A percentile compares a stretch with the other conserved stretches of the same genome.
Conservation (phyloP, 805 yeast genomes). For the Nakazawaea ambrosiae region DNA sequence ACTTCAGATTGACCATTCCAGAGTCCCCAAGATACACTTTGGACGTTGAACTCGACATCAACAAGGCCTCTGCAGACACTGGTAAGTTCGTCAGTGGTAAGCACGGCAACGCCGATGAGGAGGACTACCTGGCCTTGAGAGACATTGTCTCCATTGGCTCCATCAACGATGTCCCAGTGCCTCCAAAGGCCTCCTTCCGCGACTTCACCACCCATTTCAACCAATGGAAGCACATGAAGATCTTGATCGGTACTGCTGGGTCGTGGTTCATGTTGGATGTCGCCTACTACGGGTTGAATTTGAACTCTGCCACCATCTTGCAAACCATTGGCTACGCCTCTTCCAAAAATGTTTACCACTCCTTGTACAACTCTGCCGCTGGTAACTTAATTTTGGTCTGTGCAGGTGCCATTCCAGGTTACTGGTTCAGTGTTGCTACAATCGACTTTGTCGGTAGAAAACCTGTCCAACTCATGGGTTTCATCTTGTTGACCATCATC, state of each 20-base stretch:
- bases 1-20: conserved; percentile 89
- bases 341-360: conserved; percentile 58
- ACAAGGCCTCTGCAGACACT: conserved; percentile 49
- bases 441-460: conserved; percentile 80
- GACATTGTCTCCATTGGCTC: conserved; percentile 25
- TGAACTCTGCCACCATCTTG: conserved; percentile 75
- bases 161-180: conserved; percentile 23
- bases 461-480: conserved; percentile 74
- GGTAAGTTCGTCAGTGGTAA: conserved; percentile 43
- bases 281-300: conserved; percentile 84
- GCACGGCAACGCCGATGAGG: conserved; percentile 41
- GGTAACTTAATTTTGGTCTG: conserved; percentile 90
- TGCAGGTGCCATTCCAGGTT: conserved; percentile 95
- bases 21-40: conserved; percentile 90
- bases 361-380: conserved; percentile 72
- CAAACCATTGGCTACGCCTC: conserved; percentile 81
- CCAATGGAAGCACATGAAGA: conserved; percentile 84
- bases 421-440: conserved; percentile 80
- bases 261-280: conserved; percentile 89
- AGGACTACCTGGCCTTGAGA: conserved; percentile 36
- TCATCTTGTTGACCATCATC: conserved; percentile 59
- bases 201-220: conserved; percentile 71
- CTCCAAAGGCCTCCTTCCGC: conserved; percentile 75
- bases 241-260: conserved; percentile 83
- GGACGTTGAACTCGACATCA: conserved; percentile 59